Percentiles rank a stretch among this genome's conserved stretches.
Conservation (phyloP, 441 rosid genomes). For the Isatis lusitanica region DNA sequence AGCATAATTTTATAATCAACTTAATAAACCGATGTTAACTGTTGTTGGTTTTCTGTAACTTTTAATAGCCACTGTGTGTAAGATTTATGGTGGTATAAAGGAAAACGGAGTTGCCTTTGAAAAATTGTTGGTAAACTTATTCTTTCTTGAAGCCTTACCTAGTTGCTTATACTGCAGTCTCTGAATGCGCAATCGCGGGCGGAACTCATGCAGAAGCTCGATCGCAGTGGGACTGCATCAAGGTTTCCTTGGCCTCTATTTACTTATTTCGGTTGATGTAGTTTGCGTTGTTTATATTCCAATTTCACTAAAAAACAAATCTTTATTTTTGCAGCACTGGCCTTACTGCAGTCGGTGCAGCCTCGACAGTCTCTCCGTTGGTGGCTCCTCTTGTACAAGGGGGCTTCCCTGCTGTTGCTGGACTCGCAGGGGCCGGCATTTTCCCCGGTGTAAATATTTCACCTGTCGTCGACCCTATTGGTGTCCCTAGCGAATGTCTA, state of each 20-base stretch:
- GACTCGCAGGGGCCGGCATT: conserved; percentile 49
- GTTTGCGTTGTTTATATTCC: not conserved
- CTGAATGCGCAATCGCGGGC: conserved; percentile 91
- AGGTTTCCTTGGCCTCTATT: conserved; percentile 46
- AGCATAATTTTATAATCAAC: not conserved
- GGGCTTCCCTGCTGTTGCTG: conserved; percentile 45
- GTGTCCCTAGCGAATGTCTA: conserved; percentile 83
- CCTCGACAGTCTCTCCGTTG: conserved; percentile 48
- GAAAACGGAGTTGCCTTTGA: not conserved
- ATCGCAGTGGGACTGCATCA: conserved; percentile 77
- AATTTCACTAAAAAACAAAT: conserved; percentile 32
- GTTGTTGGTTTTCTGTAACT: not conserved
- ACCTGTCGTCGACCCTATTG: conserved; percentile 53
- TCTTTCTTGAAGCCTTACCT: conserved; percentile 5
- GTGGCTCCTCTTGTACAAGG: conserved; percentile 56
- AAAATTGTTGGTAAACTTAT: not conserved
- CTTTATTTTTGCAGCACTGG: conserved; percentile 46
- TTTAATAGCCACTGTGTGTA: not conserved
- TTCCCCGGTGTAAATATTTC: conserved; percentile 49
- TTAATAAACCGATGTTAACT: not conserved
- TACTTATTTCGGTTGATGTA: not conserved
- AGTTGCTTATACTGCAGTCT: conserved; percentile 50
- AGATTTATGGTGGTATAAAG: not conserved
- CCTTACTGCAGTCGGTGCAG: conserved; percentile 44
- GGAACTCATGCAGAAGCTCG: conserved; percentile 87